phyloP scores from a whole-genome alignment of 2,329 filamentous ascomycete species.

The Capronia americana region DNA sequence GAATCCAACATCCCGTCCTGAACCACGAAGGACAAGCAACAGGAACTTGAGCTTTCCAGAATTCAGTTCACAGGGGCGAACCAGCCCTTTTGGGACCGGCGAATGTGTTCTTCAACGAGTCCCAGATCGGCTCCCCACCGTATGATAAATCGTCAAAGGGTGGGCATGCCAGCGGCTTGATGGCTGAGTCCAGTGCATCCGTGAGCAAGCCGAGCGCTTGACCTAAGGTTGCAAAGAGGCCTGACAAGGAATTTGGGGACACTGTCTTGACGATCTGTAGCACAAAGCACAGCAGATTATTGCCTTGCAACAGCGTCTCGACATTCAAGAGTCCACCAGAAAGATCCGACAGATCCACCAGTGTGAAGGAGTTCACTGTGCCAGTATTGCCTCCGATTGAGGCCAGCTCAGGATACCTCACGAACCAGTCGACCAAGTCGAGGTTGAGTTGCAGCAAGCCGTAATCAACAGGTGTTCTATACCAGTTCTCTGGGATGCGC shows the following conservation, averaged over 20 bases:
- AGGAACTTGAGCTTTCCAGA: no score
- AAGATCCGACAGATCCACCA: neutral
- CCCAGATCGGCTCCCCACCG: conserved; percentile 7
- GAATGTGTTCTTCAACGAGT: conserved; percentile 31
- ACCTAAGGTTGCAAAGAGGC: conserved; percentile 43
- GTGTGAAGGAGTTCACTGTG: neutral
- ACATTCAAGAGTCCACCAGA: conserved; percentile 7
- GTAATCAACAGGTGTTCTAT: conserved; percentile 42
- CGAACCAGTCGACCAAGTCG: neutral
- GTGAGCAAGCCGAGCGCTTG: conserved; percentile 43
- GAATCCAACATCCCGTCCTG: no score
- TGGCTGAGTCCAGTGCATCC: conserved; percentile 41
- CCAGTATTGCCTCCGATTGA: conserved; percentile 58
- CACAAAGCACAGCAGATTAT: conserved; percentile 51
- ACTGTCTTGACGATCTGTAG: conserved; percentile 46
- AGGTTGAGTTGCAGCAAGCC: conserved; percentile 1
- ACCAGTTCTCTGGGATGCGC: conserved; percentile 62
- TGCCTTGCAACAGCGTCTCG: conserved; percentile 47
- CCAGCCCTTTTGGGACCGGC: conserved; percentile 39
- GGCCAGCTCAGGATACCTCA: conserved; percentile 38
- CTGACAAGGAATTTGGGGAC: conserved; percentile 44
- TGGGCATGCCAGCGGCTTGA: conserved; percentile 44
- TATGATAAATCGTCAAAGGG: conserved; percentile 45
- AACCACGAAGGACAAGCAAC: no score
- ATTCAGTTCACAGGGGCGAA: conserved; percentile 17